Base-by-base conservation (phyloP, 305 asterid genomes). In the Fraxinus latifolia region DNA sequence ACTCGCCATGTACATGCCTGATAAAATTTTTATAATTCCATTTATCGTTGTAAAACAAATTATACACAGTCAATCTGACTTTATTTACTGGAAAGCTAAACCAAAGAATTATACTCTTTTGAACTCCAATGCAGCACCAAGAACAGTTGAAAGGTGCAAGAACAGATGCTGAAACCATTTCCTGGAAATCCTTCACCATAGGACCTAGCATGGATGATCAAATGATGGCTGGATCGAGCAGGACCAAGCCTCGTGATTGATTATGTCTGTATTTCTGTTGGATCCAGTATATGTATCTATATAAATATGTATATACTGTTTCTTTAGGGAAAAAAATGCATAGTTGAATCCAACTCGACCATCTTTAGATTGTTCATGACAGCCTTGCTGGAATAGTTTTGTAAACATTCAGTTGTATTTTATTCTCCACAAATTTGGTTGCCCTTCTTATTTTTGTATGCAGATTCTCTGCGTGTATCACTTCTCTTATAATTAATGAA, bases 111-210 rank as follows among this genome's bases (percentile, higher is more conserved):
- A 14, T 31, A 1, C 15, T 73, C 34, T 17, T 68, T 5, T 6
- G 31, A 37, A 74, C 1, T 47, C 14, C 58, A 74, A 65, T 81
- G 83, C 89, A 83, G 89, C 87, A 79, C 89, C 89, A 76, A 83
- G 87, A 81, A 86, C 89, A 71, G 75, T 86, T 77, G 85, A 83
- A 75, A 86, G 84, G 83, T 86, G 89, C 87, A 86, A 83, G 82
- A 83, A 82, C 74, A 81, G 87, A 79, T 11, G 82, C 68, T 86
- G 85, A 86, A 79, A 39, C 70, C 1, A 58, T 6, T 58, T 58
- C 27, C 31, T 19, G 70, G 14, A 21, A 58, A 58, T 21, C 29
- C 31, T 19, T 19, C 31, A 7, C 70, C 70, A 21, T 21, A 19
- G 70, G 8, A 17, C 29, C 27, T 58, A 58, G 29, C 70, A 21